A percentile compares a stretch with the other conserved stretches of the same genome.
phyloP scores from a whole-genome alignment of 768 basidiomycete genomes.

The Jaapia argillacea region DNA sequence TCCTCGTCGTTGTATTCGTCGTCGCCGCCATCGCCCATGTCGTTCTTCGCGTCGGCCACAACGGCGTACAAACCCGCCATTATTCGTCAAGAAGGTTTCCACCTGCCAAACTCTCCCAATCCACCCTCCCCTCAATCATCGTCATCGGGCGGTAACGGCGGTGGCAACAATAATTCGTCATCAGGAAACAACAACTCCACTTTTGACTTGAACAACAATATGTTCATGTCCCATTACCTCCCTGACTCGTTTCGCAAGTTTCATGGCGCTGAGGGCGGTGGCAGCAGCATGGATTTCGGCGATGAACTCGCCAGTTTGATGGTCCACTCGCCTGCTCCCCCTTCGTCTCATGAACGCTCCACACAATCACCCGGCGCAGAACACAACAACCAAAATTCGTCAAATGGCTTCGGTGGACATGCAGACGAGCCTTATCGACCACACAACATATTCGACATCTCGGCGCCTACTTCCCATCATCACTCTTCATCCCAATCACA shows the following conservation, averaged over 20 bases:
- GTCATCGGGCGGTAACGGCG: conserved; percentile 19
- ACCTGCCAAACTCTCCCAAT: too few relatives aligned
- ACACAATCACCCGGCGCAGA: conserved; percentile 23
- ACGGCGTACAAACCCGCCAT: conserved; percentile 39
- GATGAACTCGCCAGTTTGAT: conserved; percentile 64
- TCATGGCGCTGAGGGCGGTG: conserved; percentile 18
- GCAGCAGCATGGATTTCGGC: conserved; percentile 40
- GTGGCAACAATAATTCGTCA: conserved; percentile 10
- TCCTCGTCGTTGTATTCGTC: conserved; percentile 4
- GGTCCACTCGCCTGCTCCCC: conserved; percentile 20
- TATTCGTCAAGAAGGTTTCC: conserved; percentile 69
- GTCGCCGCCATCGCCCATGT: conserved; percentile 4
- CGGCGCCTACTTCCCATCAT: conserved; percentile 30
- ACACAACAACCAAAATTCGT: conserved; percentile 14
- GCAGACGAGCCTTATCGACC: conserved; percentile 24
- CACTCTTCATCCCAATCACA: conserved; percentile 3
- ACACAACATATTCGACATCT: conserved; percentile 59
- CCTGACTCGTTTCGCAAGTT: conserved; percentile 50
- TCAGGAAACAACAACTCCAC: conserved; percentile 17
- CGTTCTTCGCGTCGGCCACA: conserved; percentile 25
- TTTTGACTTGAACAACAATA: conserved; percentile 20
- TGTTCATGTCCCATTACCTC: conserved; percentile 39
- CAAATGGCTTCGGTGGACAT: too few relatives aligned
- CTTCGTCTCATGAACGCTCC: conserved; percentile 30
- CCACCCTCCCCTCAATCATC: conserved; percentile 27